Percentiles rank a stretch among this genome's conserved stretches.
Evolutionary conservation across 2,329 filamentous ascomycete species (phyloP).

Genomic region (Colletotrichum sojae): DNA sequence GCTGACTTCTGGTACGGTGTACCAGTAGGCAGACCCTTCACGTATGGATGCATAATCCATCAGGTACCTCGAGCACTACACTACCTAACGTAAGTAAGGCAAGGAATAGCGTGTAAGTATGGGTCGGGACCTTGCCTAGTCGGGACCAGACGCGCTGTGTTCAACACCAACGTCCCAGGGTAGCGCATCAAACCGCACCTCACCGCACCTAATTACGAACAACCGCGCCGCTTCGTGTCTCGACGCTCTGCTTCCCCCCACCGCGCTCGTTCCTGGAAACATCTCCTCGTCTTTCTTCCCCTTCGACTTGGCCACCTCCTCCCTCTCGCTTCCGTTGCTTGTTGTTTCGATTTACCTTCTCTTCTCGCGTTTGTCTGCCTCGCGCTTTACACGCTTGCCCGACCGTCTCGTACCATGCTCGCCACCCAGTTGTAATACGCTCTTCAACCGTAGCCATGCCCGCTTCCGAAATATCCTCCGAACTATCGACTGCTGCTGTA

Average conservation of each 20-base stretch:
- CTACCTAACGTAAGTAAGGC: background rate
- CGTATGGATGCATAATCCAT: no score
- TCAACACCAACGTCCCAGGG: conserved; percentile 36
- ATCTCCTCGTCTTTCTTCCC: conserved; percentile 22
- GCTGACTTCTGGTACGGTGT: background rate
- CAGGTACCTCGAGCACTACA: background rate
- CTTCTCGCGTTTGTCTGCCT: background rate
- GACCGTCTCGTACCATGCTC: conserved; percentile 26
- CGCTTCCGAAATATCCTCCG: conserved; percentile 18
- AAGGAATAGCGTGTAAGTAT: conserved; percentile 9
- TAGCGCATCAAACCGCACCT: conserved; percentile 26
- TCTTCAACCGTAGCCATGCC: conserved; percentile 24
- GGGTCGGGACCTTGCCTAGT: conserved; percentile 4
- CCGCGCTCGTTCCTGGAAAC: conserved; percentile 35
- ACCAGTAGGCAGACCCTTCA: background rate
- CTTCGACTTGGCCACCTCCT: background rate
- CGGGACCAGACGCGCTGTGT: conserved; percentile 34
- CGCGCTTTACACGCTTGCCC: background rate
- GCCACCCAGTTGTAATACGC: conserved; percentile 9
- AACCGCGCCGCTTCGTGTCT: conserved; percentile 38
- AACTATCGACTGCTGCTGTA: conserved; percentile 19
- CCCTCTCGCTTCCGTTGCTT: no score
- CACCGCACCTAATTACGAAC: conserved; percentile 34
- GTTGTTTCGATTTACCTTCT: no score
- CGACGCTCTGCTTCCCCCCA: conserved; percentile 37